Evolutionary conservation across 2,329 filamentous ascomycete species (phyloP).

Genomic region (Pyricularia sp.): DNA sequence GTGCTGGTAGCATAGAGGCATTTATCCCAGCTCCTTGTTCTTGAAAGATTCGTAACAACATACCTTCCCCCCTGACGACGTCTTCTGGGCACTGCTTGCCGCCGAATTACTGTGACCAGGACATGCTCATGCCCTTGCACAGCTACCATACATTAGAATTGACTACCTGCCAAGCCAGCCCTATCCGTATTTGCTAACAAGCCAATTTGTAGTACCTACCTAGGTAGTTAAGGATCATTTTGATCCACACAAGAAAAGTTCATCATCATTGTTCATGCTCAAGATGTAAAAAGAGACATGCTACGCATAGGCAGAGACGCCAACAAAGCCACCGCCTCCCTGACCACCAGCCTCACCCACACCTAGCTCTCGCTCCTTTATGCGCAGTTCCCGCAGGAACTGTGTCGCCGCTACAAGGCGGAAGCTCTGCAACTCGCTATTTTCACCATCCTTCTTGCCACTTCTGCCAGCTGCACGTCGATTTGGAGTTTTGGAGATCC

Average conservation of each 20-base stretch:
- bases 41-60: not conserved
- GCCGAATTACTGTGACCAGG: not conserved
- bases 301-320: not conserved
- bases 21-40: not conserved
- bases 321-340: constrained; percentile 1
- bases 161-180: no score
- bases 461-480: not conserved
- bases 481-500: not conserved
- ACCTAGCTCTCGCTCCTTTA: not conserved
- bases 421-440: constrained; percentile 16
- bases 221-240: not conserved
- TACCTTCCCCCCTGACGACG: not conserved
- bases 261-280: not conserved
- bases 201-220: not conserved
- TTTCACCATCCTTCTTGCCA: constrained; percentile 1
- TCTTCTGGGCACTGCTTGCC: not conserved
- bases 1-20: not conserved
- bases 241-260: not conserved
- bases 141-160: not conserved
- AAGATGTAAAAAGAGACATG: not conserved
- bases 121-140: not conserved
- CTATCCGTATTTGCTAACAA: not conserved
- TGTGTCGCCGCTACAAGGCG: constrained; percentile 17
- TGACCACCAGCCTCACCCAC: constrained; percentile 4
- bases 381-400: constrained; percentile 15